These are phyloP conservation scores for Anastatica hierochuntica DNA, from an alignment of 345 rosid species.

Conservation along the genomic window DNA sequence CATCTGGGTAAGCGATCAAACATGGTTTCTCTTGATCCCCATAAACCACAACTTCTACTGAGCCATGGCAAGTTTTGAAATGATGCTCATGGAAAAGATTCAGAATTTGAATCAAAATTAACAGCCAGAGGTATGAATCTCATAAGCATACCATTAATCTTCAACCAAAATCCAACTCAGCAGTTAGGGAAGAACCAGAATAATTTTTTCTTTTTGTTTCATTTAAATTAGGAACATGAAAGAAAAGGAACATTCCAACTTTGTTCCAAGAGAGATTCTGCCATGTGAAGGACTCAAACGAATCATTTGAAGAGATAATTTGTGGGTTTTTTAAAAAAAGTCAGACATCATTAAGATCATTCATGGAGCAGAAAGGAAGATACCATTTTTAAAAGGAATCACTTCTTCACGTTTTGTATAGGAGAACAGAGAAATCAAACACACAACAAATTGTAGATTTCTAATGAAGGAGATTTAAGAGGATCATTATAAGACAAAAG, in stretches of 20 bases:
- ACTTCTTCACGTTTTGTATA: background rate
- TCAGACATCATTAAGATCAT: constrained; percentile 23
- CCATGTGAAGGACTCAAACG: constrained; percentile 25
- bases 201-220: background rate
- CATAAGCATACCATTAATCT: too few species aligned
- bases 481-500: constrained; percentile 9
- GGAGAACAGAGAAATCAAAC: constrained; percentile 10
- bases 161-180: background rate
- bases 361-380: constrained; percentile 21
- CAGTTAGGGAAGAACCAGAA: background rate
- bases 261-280: constrained; percentile 29
- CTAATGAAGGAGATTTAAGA: background rate
- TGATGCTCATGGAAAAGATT: constrained; percentile 47
- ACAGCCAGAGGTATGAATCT: too few species aligned
- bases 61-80: constrained; percentile 71
- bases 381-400: constrained; percentile 10
- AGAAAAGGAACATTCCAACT: constrained; percentile 29
- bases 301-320: constrained; percentile 16
- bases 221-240: constrained; percentile 11
- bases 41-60: constrained; percentile 53
- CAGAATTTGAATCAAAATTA: too few species aligned
- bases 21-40: constrained; percentile 86
- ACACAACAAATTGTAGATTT: constrained; percentile 13
- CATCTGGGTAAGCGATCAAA: constrained; percentile 75
- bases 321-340: constrained; percentile 16